Conservation (phyloP, 2,329 filamentous ascomycete species). For the Diaporthe australafricana region DNA sequence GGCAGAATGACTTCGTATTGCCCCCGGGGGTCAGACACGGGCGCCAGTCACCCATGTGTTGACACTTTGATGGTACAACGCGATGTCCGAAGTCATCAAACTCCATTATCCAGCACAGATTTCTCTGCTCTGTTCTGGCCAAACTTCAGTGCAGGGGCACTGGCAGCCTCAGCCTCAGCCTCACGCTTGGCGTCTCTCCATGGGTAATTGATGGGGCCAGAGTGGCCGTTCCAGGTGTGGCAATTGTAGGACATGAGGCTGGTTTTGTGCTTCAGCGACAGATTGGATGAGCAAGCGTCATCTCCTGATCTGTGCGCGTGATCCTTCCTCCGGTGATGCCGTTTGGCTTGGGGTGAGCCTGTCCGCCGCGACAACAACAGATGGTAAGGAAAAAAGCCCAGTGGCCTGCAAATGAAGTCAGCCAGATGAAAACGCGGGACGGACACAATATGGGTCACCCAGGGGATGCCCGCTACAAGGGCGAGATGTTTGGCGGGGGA, state of each 20-base stretch:
- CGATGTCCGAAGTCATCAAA: not conserved
- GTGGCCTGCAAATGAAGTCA: conserved; percentile 26
- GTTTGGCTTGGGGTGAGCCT: conserved; percentile 34
- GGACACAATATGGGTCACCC: not conserved
- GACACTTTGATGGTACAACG: conserved; percentile 4
- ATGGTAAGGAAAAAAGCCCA: conserved; percentile 12
- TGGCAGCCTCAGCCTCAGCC: not conserved
- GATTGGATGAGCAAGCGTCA: conserved; percentile 24
- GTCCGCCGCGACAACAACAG: conserved; percentile 22
- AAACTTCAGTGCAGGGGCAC: not conserved
- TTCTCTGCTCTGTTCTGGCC: not conserved
- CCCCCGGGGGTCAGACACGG: conserved; percentile 25
- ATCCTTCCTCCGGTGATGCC: conserved; percentile 6
- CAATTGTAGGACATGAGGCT: not conserved
- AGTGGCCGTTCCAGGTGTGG: not conserved
- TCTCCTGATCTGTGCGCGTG: conserved; percentile 23
- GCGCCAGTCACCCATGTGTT: conserved; percentile 34
- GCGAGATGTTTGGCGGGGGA: conserved; percentile 12
- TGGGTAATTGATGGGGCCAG: not conserved
- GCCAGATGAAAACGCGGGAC: not conserved
- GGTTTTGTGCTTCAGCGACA: not conserved
- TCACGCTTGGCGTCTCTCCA: not conserved
- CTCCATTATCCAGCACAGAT: not conserved
- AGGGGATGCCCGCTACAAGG: not conserved
- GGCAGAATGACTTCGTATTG: conserved; percentile 25